phyloP scores from a whole-genome alignment of 441 rosid species.

The Dalechampia spathulata region DNA sequence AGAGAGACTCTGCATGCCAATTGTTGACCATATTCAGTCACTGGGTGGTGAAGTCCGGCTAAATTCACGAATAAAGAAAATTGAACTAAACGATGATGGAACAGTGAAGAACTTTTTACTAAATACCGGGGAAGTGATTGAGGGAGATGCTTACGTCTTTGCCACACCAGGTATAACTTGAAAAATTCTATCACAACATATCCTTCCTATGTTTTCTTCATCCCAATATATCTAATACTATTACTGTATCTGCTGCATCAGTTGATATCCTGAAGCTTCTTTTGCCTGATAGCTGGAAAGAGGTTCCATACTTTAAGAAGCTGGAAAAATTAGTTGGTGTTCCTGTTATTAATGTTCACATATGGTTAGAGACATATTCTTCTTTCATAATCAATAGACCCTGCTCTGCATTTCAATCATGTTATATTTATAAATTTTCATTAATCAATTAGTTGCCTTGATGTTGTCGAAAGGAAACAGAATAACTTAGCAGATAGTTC shows the following conservation, averaged over 20 bases:
- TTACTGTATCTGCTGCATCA: constrained; percentile 21
- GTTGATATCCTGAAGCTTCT: constrained; percentile 90
- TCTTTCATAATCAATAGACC: background rate
- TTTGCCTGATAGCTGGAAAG: constrained; percentile 79
- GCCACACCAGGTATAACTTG: constrained; percentile 72
- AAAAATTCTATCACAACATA: background rate
- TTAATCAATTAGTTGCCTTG: too few species aligned
- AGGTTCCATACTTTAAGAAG: constrained; percentile 69
- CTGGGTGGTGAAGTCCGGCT: constrained; percentile 80
- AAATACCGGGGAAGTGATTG: constrained; percentile 53
- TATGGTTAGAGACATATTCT: constrained; percentile 58
- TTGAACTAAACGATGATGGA: constrained; percentile 73
- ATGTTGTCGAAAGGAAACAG: background rate
- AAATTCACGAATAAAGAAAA: constrained; percentile 72
- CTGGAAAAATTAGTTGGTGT: constrained; percentile 94
- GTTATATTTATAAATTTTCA: background rate
- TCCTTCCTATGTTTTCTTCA: background rate
- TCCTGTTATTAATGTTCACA: constrained; percentile 88
- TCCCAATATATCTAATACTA: constrained; percentile 13
- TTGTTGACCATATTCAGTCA: constrained; percentile 66
- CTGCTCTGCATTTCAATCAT: background rate
- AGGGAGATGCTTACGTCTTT: constrained; percentile 82
- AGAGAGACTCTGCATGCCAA: constrained; percentile 91
- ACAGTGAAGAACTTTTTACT: constrained; percentile 67
- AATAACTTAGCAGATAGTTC: too few species aligned